Evolutionary conservation across 1,139 yeast species (phyloP).

Genomic region (Yamadazyma trypodendri): DNA sequence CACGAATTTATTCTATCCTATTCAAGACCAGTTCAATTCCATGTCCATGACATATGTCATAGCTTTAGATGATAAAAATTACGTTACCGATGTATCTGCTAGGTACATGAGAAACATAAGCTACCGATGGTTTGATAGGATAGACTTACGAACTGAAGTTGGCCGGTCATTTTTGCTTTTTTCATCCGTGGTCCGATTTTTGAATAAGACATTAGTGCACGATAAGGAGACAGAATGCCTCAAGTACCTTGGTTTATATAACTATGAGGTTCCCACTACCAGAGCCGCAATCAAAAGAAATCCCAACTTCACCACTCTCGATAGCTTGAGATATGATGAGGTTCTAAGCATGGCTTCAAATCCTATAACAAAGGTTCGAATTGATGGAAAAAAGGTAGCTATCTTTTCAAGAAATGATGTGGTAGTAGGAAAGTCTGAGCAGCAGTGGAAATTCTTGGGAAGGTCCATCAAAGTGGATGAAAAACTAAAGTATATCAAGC

Average conservation of each 20-base stretch:
- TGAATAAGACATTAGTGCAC: constrained; percentile 18
- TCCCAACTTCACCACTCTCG: constrained; percentile 29
- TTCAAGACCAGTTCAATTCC: constrained; percentile 24
- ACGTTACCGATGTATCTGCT: constrained; percentile 32
- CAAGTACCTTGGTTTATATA: constrained; percentile 23
- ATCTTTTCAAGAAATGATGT: constrained; percentile 27
- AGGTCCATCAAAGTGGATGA: constrained; percentile 27
- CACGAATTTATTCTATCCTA: constrained; percentile 25
- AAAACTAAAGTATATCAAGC: constrained; percentile 21
- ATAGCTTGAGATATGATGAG: constrained; percentile 33
- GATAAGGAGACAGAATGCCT: constrained; percentile 25
- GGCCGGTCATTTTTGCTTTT: constrained; percentile 30
- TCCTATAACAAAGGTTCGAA: constrained; percentile 18
- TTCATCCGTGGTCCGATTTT: constrained; percentile 23
- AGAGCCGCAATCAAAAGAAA: constrained; percentile 30
- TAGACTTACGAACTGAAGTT: constrained; percentile 31
- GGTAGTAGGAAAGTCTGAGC: constrained; percentile 33
- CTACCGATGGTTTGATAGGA: constrained; percentile 30
- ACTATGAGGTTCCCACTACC: constrained; percentile 27
- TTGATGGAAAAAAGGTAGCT: constrained; percentile 17
- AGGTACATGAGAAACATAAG: constrained; percentile 36
- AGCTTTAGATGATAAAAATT: constrained; percentile 18
- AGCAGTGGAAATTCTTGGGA: constrained; percentile 41
- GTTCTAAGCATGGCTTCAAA: constrained; percentile 15
- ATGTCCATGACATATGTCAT: constrained; percentile 39